A percentile compares a stretch with the other conserved stretches of the same genome.
These are phyloP conservation scores for Deuterostichococcus epilithicus DNA, from an alignment of 139 green algal species.

Conservation along the genomic window DNA sequence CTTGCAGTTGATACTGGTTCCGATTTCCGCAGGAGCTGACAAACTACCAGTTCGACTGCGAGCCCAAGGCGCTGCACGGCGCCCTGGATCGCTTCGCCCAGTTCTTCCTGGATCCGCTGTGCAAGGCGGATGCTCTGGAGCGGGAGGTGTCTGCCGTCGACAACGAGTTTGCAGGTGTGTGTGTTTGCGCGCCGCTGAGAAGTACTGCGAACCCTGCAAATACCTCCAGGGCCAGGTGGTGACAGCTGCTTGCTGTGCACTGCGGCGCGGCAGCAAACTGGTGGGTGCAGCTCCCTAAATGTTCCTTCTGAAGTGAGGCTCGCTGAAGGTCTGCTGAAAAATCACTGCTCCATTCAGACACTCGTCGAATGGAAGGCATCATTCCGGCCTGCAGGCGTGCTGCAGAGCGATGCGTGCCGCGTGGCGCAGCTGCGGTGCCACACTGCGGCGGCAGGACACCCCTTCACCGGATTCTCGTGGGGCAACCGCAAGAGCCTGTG, in stretches of 20 bases:
- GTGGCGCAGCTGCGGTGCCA: conserved; percentile 82
- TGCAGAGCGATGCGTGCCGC: conserved; percentile 82
- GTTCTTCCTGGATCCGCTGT: conserved; percentile 92
- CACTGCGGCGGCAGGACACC: conserved; percentile 65
- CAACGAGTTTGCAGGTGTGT: conserved; percentile 67
- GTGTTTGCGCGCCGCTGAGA: no score
- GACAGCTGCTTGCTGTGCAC: no score
- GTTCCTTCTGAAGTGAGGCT: background rate
- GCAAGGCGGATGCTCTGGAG: conserved; percentile 77
- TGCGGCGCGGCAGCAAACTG: no score
- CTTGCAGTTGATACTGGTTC: no score
- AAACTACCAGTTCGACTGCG: conserved; percentile 90
- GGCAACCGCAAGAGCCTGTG: conserved; percentile 80
- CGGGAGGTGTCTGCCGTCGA: conserved; percentile 89
- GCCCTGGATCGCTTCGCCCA: conserved; percentile 91
- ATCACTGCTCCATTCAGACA: no score
- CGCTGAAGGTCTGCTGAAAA: background rate
- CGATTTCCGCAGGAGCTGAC: conserved; percentile 53
- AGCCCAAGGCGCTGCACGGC: conserved; percentile 59
- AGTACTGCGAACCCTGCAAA: no score
- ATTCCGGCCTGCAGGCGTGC: conserved; percentile 41
- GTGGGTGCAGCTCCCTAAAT: no score
- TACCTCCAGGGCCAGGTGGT: no score
- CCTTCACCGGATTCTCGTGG: conserved; percentile 90
- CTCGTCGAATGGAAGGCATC: no score